Conservation (phyloP, 192 early-diverging fungal species). For the Backusella australiensis region DNA sequence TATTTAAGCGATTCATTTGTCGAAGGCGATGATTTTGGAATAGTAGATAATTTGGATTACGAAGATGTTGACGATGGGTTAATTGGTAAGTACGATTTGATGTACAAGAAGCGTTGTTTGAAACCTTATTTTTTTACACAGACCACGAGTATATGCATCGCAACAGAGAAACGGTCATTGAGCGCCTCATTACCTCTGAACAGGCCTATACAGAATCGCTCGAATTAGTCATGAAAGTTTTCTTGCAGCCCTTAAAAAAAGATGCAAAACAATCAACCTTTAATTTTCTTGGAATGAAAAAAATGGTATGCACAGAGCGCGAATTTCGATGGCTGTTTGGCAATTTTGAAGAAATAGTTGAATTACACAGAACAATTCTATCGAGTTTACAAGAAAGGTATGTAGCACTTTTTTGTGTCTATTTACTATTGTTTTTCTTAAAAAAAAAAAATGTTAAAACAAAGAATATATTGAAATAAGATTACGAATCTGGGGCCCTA, state of each 20-base stretch:
- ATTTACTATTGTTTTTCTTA: not conserved
- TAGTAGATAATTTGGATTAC: constrained; percentile 24
- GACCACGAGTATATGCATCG: constrained; percentile 25
- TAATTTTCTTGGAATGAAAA: constrained; percentile 28
- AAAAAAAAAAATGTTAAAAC: constrained; percentile 2
- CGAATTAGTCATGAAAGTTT: constrained; percentile 16
- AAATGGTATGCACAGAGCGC: constrained; percentile 27
- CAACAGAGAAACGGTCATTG: constrained; percentile 27
- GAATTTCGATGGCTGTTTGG: constrained; percentile 30
- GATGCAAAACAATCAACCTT: constrained; percentile 20
- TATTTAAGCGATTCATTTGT: not conserved
- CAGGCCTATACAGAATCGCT: constrained; percentile 26
- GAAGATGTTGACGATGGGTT: constrained; percentile 30
- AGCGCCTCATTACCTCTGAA: constrained; percentile 22
- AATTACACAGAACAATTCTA: constrained; percentile 20
- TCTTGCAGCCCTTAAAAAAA: constrained; percentile 20
- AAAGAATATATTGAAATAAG: constrained; percentile 13
- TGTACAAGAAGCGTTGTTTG: not conserved
- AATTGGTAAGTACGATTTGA: constrained; percentile 17
- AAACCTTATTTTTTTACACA: constrained; percentile 2
- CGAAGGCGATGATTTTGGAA: constrained; percentile 15
- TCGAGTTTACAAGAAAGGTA: constrained; percentile 23
- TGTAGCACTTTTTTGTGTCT: not conserved
- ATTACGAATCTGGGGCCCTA: constrained; percentile 35
- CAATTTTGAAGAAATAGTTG: constrained; percentile 24